Evolutionary conservation across 1,284 basidiomycete species (phyloP).

Genomic region (Tranzscheliella williamsii): DNA sequence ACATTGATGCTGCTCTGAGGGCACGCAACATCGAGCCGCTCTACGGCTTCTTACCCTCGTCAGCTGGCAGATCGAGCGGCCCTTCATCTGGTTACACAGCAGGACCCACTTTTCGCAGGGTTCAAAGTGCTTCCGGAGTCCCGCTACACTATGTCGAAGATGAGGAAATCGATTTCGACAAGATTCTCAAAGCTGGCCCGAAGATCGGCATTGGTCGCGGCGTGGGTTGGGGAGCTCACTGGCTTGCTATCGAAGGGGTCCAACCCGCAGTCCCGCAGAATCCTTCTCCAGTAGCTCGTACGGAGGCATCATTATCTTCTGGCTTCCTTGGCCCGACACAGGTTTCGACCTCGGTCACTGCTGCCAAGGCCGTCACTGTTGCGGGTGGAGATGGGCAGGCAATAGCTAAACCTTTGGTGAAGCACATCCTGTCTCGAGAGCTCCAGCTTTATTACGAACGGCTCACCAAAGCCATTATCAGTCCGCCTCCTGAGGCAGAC

Average conservation of each 20-base stretch:
- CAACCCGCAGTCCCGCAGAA: slow-evolving; percentile 96
- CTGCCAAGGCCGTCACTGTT: slow-evolving; percentile 52
- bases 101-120: slow-evolving; percentile 58
- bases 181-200: slow-evolving; percentile 46
- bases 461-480: slow-evolving; percentile 69
- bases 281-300: slow-evolving; percentile 67
- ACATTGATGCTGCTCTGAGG: slow-evolving; percentile 90
- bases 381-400: slow-evolving; percentile 39
- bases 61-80: slow-evolving; percentile 28
- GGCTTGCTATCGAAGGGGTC: slow-evolving; percentile 96
- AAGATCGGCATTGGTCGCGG: slow-evolving; percentile 52
- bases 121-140: slow-evolving; percentile 59
- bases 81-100: slow-evolving; percentile 24
- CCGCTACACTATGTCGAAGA: slow-evolving; percentile 86
- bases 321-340: slow-evolving; percentile 31
- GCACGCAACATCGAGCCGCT: slow-evolving; percentile 83
- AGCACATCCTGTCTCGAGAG: slow-evolving; percentile 90
- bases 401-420: slow-evolving; percentile 66
- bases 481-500: slow-evolving; percentile 48
- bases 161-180: slow-evolving; percentile 94
- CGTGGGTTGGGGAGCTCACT: slow-evolving; percentile 68
- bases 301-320: slow-evolving; percentile 17
- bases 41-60: slow-evolving; percentile 46
- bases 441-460: slow-evolving; percentile 93
- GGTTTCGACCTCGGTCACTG: slow-evolving; percentile 46